Conservation (phyloP, 306 rosid genomes). For the Cucurbita pepo region DNA sequence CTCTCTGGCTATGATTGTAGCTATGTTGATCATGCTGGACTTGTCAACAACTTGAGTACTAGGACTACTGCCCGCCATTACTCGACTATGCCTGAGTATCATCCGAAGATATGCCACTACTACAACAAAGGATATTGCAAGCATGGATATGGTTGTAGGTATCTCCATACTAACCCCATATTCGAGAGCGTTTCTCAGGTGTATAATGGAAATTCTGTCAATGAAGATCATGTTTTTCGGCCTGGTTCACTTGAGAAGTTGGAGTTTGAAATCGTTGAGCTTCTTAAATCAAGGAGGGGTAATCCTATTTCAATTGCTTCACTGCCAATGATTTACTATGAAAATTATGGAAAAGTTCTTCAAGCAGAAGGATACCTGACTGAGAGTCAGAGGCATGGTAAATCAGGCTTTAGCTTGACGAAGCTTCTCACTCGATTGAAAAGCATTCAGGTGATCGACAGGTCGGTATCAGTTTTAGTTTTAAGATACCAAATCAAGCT, state of each 20-base stretch:
- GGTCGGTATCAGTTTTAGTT: conserved; percentile 17
- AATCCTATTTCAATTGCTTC: conserved; percentile 75
- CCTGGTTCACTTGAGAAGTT: conserved; percentile 46
- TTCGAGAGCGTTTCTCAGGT: conserved; percentile 30
- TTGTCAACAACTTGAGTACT: conserved; percentile 5
- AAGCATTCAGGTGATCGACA: conserved; percentile 54
- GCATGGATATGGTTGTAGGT: conserved; percentile 64
- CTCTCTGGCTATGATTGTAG: conserved; percentile 17
- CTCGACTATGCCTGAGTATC: conserved; percentile 24
- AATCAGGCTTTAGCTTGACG: conserved; percentile 74
- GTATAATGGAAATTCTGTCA: conserved; percentile 16
- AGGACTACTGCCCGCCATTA: conserved; percentile 21
- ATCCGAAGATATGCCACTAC: conserved; percentile 52
- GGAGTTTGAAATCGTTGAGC: conserved; percentile 58
- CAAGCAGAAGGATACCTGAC: conserved; percentile 81
- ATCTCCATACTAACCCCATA: conserved; percentile 29
- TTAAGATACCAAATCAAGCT: background rate
- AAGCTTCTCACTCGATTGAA: conserved; percentile 57
- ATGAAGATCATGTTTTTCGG: conserved; percentile 33
- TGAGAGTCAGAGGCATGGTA: conserved; percentile 86
- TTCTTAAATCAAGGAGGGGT: conserved; percentile 47
- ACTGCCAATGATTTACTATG: conserved; percentile 65
- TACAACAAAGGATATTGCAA: conserved; percentile 67
- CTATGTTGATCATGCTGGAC: conserved; percentile 16
- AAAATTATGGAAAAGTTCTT: conserved; percentile 50